These are phyloP conservation scores for Alternaria atra DNA, from an alignment of 2,329 filamentous ascomycete species.

Conservation along the genomic window DNA sequence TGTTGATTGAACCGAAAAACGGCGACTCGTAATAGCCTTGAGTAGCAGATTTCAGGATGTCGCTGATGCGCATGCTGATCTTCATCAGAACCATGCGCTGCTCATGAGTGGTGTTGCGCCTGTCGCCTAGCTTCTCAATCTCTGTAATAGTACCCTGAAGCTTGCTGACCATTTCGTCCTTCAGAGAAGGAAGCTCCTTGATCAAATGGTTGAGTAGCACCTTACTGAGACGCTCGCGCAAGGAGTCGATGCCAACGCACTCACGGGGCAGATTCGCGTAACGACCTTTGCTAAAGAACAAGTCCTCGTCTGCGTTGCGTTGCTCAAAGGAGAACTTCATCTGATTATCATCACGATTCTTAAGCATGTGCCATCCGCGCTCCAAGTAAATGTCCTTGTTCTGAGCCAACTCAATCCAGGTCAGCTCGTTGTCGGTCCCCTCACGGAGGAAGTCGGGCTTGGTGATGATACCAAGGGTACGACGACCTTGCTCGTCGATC, in stretches of 20 bases:
- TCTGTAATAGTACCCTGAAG: constrained; percentile 31
- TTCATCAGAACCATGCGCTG: constrained; percentile 60
- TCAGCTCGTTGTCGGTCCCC: constrained; percentile 56
- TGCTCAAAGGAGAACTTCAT: constrained; percentile 48
- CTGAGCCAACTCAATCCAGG: constrained; percentile 52
- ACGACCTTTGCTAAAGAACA: constrained; percentile 47
- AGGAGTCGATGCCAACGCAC: constrained; percentile 58
- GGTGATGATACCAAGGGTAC: constrained; percentile 67
- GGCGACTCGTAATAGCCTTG: constrained; percentile 62
- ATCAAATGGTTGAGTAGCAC: constrained; percentile 55
- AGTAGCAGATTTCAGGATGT: constrained; percentile 57
- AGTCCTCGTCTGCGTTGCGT: constrained; percentile 51
- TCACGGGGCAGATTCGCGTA: constrained; percentile 39
- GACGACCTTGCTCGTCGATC: constrained; percentile 56
- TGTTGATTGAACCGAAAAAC: constrained; percentile 58
- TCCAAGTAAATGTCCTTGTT: constrained; percentile 53
- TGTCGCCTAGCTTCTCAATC: constrained; percentile 60
- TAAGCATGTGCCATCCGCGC: constrained; percentile 65
- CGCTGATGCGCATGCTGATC: constrained; percentile 57
- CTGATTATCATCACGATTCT: constrained; percentile 56
- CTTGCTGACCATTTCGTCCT: constrained; percentile 43
- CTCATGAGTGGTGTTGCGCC: constrained; percentile 57
- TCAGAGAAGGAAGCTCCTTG: constrained; percentile 48
- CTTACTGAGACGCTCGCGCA: constrained; percentile 61
- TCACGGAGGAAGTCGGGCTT: constrained; percentile 60